Evolutionary conservation across 1,284 basidiomycete species (phyloP).

Genomic region (Coniophora puteana): DNA sequence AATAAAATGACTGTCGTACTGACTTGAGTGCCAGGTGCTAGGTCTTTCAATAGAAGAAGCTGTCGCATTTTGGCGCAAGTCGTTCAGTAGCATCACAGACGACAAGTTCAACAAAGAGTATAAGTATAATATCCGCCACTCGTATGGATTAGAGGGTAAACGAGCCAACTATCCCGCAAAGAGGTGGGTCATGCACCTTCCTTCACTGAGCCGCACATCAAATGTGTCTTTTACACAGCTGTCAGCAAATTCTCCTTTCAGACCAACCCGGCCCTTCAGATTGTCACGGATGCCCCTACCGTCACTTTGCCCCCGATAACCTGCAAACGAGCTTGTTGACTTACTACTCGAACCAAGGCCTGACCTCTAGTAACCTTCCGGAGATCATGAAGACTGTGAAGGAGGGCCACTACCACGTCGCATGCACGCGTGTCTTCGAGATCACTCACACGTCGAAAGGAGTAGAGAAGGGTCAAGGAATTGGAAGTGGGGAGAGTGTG

Average conservation of each 20-base stretch:
- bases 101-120: slow-evolving; percentile 99
- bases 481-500: slow-evolving; percentile 87
- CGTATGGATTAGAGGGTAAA: slow-evolving; percentile 92
- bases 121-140: slow-evolving; percentile 96
- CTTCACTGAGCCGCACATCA: slow-evolving; percentile 9
- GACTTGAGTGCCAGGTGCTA: slow-evolving; percentile 58
- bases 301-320: slow-evolving; percentile 86
- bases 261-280: slow-evolving; percentile 75
- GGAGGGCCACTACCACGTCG: slow-evolving; percentile 87
- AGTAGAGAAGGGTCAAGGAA: slow-evolving; percentile 86
- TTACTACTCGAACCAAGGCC: slow-evolving; percentile 66
- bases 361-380: slow-evolving; percentile 67
- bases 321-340: slow-evolving; percentile 76
- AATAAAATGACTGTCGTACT: not conserved
- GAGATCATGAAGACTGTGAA: slow-evolving; percentile 88
- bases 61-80: slow-evolving; percentile 89
- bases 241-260: slow-evolving; percentile 83
- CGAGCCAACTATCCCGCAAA: slow-evolving; percentile 93
- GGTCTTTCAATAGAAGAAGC: slow-evolving; percentile 96
- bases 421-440: slow-evolving; percentile 97
- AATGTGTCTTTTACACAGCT: slow-evolving; percentile 61
- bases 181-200: slow-evolving; percentile 51
- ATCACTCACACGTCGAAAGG: slow-evolving; percentile 77
- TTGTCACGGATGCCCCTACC: slow-evolving; percentile 93
- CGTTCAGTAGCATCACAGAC: slow-evolving; percentile 79